Conservation (phyloP, 73 alveolate species). For the Tetrahymena thermophila region DNA sequence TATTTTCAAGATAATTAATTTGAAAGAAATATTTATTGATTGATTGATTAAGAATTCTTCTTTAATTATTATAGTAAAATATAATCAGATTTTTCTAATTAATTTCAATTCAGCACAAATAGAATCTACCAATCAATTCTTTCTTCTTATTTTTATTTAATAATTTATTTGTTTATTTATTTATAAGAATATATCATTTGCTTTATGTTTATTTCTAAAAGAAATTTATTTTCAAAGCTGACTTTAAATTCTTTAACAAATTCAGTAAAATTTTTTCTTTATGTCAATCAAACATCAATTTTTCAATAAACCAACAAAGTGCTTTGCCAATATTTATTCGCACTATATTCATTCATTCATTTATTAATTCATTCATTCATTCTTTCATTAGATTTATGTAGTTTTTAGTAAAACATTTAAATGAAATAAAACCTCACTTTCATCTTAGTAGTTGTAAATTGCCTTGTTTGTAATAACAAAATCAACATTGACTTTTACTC, state of each 20-base stretch:
- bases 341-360: no score
- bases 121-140: neutral
- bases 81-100: neutral
- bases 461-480: neutral
- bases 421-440: neutral
- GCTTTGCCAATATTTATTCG: no score
- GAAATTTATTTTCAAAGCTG: no score
- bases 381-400: no score
- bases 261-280: no score
- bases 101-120: neutral
- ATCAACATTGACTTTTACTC: neutral
- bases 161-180: neutral
- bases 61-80: neutral
- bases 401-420: no score
- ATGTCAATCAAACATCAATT: no score
- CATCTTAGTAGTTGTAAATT: neutral
- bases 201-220: no score
- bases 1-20: neutral
- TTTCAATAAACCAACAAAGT: no score
- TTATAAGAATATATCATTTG: no score
- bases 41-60: neutral
- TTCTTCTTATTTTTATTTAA: neutral
- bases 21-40: neutral
- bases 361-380: no score
- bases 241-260: no score